Base-by-base conservation (phyloP, 2,329 filamentous ascomycete genomes). In the Byssochlamys sp. region DNA sequence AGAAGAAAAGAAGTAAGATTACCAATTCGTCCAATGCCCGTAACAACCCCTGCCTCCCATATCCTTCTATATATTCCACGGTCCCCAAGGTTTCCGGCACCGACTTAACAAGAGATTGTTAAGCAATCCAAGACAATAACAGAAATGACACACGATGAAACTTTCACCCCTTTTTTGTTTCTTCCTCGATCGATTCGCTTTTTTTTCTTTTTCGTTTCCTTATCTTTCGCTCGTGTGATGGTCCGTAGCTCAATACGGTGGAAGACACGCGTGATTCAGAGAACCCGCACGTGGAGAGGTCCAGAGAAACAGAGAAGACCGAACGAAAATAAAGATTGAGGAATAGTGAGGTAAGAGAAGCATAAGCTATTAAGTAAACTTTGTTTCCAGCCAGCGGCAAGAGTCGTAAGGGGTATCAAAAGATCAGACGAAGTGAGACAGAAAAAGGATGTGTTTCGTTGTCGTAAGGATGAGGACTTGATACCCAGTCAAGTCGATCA, bases 371-470 rank as follows among this genome's bases (percentile, higher is more conserved):
- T 56, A 52, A 19, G 49, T 57, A 53, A 45, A 27, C 55, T 53
- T 57, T 49, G 27, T 66, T 64, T 68, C 67, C 67, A 68, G 67
- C 66, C 68, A 70, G 68, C 63, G 65, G 66, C 62, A 65, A 66
- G 65, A 69, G 61, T 67, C 62, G 65, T 65, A 67, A 71, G 70
- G 70, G 70, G 70, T 72, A 72, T 72, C 69, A 71, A 70, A 68
- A 68, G 67, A 67, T 65, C 65, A 67, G 59, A 55, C 31, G 35
- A 45, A 45, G 19, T 45, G 14, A 45, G 39, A 45, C 63, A 65
- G 63, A 67, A 57, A 53, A 57, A 62, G 65, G 62, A 39, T 49
- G 53, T 52, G 55, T 57, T 48, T 57, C 33, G 54, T 50, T 27
- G 54, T 59, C 54, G 49, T 58, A 58, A 29, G 56, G 35, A 57